Base-by-base conservation (phyloP, 2,329 filamentous ascomycete genomes). In the Colletotrichum liaoningense region DNA sequence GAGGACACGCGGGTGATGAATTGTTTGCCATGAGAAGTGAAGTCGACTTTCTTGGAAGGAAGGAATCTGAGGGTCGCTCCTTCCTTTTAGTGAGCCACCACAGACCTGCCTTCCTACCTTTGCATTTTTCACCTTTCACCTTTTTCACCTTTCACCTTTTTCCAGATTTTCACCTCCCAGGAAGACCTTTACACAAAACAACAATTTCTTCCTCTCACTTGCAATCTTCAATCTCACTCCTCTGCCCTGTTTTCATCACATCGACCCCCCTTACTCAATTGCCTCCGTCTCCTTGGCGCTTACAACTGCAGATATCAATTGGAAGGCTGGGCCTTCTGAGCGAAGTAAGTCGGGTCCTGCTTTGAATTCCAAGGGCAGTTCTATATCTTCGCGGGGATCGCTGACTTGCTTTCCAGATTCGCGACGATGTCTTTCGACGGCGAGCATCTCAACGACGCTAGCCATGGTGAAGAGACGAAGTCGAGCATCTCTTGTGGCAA, bases 171-270 rank as follows among this genome's bases (percentile, higher is more conserved):
- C 42, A 22, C 42, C 4, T 22, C 19, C 8, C 42, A 49, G 7
- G 8, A 49, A 49, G 4, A n/a, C 19, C 8, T 49, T 22, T 4
- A 9, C 8, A 22, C 19, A 9, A 11, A n/a, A 3, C 42, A 9
- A n/a, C 16, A 22, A 11, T 2, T 9, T 22, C 8, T 49, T 11
- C 42, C 5, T 49, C 19, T 49, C 5, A 49, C 19, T 49, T 1
- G 0, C 42, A 11, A 0, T 49, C 42, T 0, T 49, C 19, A 22
- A 4, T 22, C 42, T 1, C 3, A 11, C 12, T 11, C 1, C 6
- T 49, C 19, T 49, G 8, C 42, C 42, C 42, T 22, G 4, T 0
- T 22, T 49, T 49, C 0, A 49, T n/a, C 19, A 49, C 19, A 11
- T 49, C 19, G 42, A 49, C 19, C 19, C 19, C 16, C 5, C 42